Base-by-base conservation (phyloP, 225 moss, liverwort and hornwort genomes). In the Rhytidiadelphus loreus region DNA sequence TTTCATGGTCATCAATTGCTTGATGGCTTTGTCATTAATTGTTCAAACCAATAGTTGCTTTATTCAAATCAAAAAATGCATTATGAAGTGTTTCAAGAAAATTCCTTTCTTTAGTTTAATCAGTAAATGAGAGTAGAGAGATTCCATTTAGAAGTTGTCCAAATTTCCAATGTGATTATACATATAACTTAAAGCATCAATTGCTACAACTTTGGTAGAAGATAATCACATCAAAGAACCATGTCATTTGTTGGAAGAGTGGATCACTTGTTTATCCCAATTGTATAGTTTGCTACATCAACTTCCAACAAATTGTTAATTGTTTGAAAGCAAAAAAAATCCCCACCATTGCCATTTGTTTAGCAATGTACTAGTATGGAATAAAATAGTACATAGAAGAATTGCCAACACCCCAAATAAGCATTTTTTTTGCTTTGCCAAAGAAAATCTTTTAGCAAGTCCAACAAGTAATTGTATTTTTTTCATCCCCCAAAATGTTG, bases 381-480 rank as follows among this genome's bases (percentile, higher is more conserved):
- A 46, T 41, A 41, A 41, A 41, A 25, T 5, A 70, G 2, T 25
- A 5, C 15, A 16, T 55, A 8, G 55, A 55, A 16, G 3, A 50
- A 9, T 65, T 18, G 6, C 3, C 7, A 30, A 29, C 4, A 46
- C 2, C 0, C 1, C 4, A 48, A 4, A 74, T 48, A 48, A 74
- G 4, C 7, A 12, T 32, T 12, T 18, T 12, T 18, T 74, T 75
- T 32, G 30, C 11, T 11, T 48, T 32, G 4, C 2, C 20, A 12
- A 48, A 32, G 0, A 73, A 71, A 18, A 6, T 46, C 2, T 32
- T 21, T 20, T 20, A 3, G 7, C 0, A 12, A 0, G 6, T 73
- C 7, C 7, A 33, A 33, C 0, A 0, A 0, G 0, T 32, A 50
- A 32, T 74, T 74, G 12, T 4, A 1, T 4, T 12, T 3, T 74